These are phyloP conservation scores for Pseudozyma sp. DNA, from an alignment of 1,284 basidiomycete genomes.

Conservation along the genomic window DNA sequence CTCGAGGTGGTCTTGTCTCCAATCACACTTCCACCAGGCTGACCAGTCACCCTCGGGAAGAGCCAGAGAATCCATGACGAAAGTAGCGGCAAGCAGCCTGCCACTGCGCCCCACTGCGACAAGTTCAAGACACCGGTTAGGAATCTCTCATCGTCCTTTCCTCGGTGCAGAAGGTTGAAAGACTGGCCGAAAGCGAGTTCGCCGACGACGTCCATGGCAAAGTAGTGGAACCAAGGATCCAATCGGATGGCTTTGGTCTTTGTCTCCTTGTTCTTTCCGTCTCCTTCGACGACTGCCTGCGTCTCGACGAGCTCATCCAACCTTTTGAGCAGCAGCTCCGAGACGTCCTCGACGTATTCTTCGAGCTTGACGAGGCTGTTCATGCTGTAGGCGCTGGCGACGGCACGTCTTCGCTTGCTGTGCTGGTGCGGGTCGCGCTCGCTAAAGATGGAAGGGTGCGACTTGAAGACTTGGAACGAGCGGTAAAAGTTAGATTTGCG, in stretches of 20 bases:
- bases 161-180: slow-evolving; percentile 46
- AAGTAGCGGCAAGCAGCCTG: slow-evolving; percentile 45
- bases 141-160: slow-evolving; percentile 41
- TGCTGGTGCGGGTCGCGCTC: slow-evolving; percentile 58
- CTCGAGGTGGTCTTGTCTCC: slow-evolving; percentile 46
- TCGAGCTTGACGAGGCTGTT: slow-evolving; percentile 58
- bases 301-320: slow-evolving; percentile 44
- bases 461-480: slow-evolving; percentile 49
- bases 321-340: slow-evolving; percentile 44
- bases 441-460: slow-evolving; percentile 56
- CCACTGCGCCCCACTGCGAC: slow-evolving; percentile 55
- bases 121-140: slow-evolving; percentile 53
- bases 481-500: slow-evolving; percentile 53
- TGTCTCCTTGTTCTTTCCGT: slow-evolving; percentile 6
- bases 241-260: slow-evolving; percentile 40
- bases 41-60: slow-evolving; percentile 42
- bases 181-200: slow-evolving; percentile 55
- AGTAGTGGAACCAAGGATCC: slow-evolving; percentile 56
- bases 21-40: slow-evolving; percentile 53
- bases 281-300: slow-evolving; percentile 10
- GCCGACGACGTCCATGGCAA: slow-evolving; percentile 61
- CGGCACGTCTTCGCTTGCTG: slow-evolving; percentile 45
- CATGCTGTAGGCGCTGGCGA: slow-evolving; percentile 59
- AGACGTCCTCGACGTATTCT: slow-evolving; percentile 52
- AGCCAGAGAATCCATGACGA: slow-evolving; percentile 37